These are phyloP conservation scores for Acanthochlamys bracteata DNA, from an alignment of 106 monocot genomes.

Conservation along the genomic window DNA sequence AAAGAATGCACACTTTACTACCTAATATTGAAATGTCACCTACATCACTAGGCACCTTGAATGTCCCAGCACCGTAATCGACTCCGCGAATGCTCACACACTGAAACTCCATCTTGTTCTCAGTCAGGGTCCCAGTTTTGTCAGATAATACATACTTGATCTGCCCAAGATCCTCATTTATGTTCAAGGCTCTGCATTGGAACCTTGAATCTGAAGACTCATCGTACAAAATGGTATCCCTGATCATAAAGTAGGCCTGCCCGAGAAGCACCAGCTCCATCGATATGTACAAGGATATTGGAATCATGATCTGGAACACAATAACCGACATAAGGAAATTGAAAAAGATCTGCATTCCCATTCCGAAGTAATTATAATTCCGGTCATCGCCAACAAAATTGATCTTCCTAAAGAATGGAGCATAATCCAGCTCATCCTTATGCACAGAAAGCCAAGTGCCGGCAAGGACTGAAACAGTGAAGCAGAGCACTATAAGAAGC, in stretches of 20 bases:
- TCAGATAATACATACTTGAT: slow-evolving; percentile 91
- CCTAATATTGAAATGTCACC: slow-evolving; percentile 28
- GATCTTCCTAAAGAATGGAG: slow-evolving; percentile 52
- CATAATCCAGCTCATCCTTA: slow-evolving; percentile 28
- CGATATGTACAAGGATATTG: slow-evolving; percentile 91
- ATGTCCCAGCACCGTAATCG: slow-evolving; percentile 43
- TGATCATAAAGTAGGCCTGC: slow-evolving; percentile 92
- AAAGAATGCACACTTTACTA: slow-evolving; percentile 10
- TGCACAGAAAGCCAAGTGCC: slow-evolving; percentile 47
- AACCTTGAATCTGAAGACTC: slow-evolving; percentile 51
- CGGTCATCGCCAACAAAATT: slow-evolving; percentile 12
- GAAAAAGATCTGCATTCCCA: slow-evolving; percentile 57
- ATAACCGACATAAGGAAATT: slow-evolving; percentile 77
- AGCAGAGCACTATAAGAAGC: slow-evolving; percentile 20
- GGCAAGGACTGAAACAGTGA: slow-evolving; percentile 10
- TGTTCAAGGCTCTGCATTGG: slow-evolving; percentile 90
- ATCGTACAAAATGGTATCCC: slow-evolving; percentile 67
- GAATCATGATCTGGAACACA: slow-evolving; percentile 97
- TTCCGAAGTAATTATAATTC: slow-evolving; percentile 68
- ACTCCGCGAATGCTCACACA: slow-evolving; percentile 54
- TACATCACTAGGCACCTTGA: not conserved
- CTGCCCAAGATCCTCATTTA: slow-evolving; percentile 96
- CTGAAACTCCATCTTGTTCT: slow-evolving; percentile 99
- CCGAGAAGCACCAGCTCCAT: slow-evolving; percentile 95
- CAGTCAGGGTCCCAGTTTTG: slow-evolving; percentile 89